Evolutionary conservation across 257 asterid species (phyloP), one percentile per base, ranked within the genome.

Genomic region (Craterostigma plantagineum): DNA sequence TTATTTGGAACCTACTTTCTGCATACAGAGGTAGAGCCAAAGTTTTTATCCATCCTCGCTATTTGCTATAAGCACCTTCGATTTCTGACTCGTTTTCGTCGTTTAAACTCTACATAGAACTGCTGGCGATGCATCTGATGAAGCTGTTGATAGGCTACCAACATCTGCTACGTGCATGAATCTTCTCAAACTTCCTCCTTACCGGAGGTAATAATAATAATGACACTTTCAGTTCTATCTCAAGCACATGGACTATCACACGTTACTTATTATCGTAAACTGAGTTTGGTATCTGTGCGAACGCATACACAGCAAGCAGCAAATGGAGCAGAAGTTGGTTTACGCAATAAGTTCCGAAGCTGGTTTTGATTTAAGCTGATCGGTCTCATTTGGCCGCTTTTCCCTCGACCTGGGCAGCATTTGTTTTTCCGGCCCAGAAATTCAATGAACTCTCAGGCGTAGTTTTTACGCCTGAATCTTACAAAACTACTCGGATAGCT

Each of bases 131-230:
- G 92, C 81, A 45, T 68, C 95, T 7, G 98, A 83, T 46, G 95
- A 79, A 63, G 63, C 79, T 38, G 76, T 90, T 39, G 90, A 77
- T 55, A 79, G 98, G 47, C 69, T 90, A 65, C 98, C 98, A 15
- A 83, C 99, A 36, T 71, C 99, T 30, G 92, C 95, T 33, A 90
- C 99, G 47, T 90, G 99, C 86, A 79, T 90, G 99, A 90, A 90
- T 71, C 95, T 90, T 40, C 67, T 90, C 46, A 83, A 90, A 60
- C 93, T 90, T 60, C 99, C 98, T 23, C 98, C 98, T 14, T 90
- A 90, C 63, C 50, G 77, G 74, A 90, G 94, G 98, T 87, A 52
- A 46, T n/a, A n/a, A n/a, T n/a, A n/a, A n/a, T 39, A 36, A 36
- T 23, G 27, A 36, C 36, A 34, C 8, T 18, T 27, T 35, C 43